Base-by-base conservation (phyloP, 1,284 basidiomycete species). In the Ceraceosorus bombacis region DNA sequence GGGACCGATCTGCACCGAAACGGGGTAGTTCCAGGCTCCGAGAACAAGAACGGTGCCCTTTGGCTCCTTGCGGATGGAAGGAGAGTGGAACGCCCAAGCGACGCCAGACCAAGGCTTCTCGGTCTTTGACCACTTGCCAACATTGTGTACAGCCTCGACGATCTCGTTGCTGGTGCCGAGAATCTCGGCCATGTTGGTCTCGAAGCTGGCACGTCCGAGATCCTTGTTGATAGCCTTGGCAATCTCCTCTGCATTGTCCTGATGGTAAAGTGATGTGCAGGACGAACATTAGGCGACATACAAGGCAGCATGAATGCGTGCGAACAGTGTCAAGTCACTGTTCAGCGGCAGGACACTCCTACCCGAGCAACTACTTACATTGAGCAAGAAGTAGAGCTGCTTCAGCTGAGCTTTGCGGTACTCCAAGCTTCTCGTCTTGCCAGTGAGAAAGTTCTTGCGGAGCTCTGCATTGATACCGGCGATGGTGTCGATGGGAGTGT, bases 401-500 rank as follows among this genome's bases (percentile, higher is more conserved):
- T 84, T 82, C 55, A 87, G 81, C 78, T 86, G 85, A 58, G 82
- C 81, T 63, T 83, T 81, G 48, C 86, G 80, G 74, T 84, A 87
- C 48, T 79, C 80, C 54, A 86, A 70, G 9, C 81, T 77, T 37
- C 81, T 79, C 4, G 85, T 85, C 59, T 79, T 81, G 17, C 82
- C 81, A 5, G 81, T 78, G 15, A 78, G 73, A 78, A 86, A 87
- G 9, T 82, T 81, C 51, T 72, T 70, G 50, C 78, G 76, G 9
- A 86, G 77, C 1, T 78, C 77, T 7, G 74, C 76, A 65, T 62
- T 63, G 51, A 63, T 65, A 36, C 53, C 40, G 8, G 7, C 27
- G 39, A 57, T 57, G 8, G 51, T 40, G 6, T 57, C 56, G 36
- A 51, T 27, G 37, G 43, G 13, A 15, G 6, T 57, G 56, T 53